A percentile compares a stretch with the other conserved stretches of the same genome.
Conservation (phyloP, 2,329 filamentous ascomycete species). For the Dactylellina haptotyla region DNA sequence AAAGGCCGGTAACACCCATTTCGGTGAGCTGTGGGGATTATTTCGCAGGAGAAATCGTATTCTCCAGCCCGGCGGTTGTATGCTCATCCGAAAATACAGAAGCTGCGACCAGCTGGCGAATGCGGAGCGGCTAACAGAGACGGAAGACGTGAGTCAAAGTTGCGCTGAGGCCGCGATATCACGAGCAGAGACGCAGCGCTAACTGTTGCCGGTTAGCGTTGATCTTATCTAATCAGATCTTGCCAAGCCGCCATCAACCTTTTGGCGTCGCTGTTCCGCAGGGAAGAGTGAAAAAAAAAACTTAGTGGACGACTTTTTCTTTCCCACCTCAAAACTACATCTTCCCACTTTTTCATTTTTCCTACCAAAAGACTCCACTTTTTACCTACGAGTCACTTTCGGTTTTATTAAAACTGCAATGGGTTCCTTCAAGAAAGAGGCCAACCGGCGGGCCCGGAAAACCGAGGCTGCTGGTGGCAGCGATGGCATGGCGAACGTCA, state of each 20-base stretch:
- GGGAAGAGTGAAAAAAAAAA: slow-evolving; percentile 20
- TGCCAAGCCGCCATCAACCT: slow-evolving; percentile 40
- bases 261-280: slow-evolving; percentile 1
- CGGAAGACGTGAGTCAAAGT: slow-evolving; percentile 49
- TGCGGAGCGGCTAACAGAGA: neutral
- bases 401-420: slow-evolving; percentile 43
- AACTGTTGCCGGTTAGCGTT: slow-evolving; percentile 18
- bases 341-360: neutral
- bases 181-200: slow-evolving; percentile 20
- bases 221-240: slow-evolving; percentile 44
- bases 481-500: slow-evolving; percentile 91
- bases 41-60: slow-evolving; percentile 32
- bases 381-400: neutral
- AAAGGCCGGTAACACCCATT: slow-evolving; percentile 98
- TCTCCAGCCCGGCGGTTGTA: slow-evolving; percentile 16
- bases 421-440: slow-evolving; percentile 59
- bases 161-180: slow-evolving; percentile 45
- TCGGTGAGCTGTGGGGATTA: neutral
- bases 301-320: slow-evolving; percentile 12
- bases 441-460: slow-evolving; percentile 57
- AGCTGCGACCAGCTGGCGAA: slow-evolving; percentile 23
- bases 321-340: slow-evolving; percentile 22
- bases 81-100: slow-evolving; percentile 20
- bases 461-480: slow-evolving; percentile 63
- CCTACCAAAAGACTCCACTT: slow-evolving; percentile 22